Conservation (phyloP, 2,329 filamentous ascomycete species). For the Calonectria hongkongensis region DNA sequence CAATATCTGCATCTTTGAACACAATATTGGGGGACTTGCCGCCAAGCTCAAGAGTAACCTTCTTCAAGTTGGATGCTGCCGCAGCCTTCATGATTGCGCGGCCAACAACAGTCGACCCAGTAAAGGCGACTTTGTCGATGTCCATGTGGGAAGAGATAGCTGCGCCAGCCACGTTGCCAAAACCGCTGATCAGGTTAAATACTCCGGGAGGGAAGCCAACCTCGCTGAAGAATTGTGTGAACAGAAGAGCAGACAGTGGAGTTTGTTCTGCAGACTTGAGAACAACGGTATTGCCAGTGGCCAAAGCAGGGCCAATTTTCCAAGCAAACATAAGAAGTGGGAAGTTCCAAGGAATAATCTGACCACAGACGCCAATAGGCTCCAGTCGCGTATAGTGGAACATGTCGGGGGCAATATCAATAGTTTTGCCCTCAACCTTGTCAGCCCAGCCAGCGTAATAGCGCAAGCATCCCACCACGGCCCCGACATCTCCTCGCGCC, state of each 20-base stretch:
- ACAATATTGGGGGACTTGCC: not conserved
- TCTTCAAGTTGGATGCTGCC: not conserved
- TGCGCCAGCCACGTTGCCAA: not conserved
- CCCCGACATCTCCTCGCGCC: not conserved
- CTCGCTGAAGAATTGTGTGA: not conserved
- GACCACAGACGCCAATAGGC: not conserved
- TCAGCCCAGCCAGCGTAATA: not conserved
- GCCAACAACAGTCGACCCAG: not conserved
- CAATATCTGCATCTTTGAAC: not conserved
- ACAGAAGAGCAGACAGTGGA: not conserved
- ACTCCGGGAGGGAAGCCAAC: not conserved
- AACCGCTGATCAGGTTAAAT: not conserved
- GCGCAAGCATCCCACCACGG: not conserved
- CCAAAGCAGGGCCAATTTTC: not conserved
- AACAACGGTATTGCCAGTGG: not conserved
- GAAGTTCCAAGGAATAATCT: not conserved
- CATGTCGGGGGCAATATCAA: not conserved
- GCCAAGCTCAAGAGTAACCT: not conserved
- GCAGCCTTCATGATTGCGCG: not conserved
- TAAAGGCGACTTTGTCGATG: not conserved
- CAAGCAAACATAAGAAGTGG: not conserved
- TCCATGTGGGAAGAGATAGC: not conserved
- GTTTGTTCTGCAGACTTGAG: not conserved
- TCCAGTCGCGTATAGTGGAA: not conserved
- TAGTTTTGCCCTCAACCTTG: not conserved